These are phyloP conservation scores for Trichoderma sp. DNA, from an alignment of 2,329 filamentous ascomycete genomes.

Conservation along the genomic window DNA sequence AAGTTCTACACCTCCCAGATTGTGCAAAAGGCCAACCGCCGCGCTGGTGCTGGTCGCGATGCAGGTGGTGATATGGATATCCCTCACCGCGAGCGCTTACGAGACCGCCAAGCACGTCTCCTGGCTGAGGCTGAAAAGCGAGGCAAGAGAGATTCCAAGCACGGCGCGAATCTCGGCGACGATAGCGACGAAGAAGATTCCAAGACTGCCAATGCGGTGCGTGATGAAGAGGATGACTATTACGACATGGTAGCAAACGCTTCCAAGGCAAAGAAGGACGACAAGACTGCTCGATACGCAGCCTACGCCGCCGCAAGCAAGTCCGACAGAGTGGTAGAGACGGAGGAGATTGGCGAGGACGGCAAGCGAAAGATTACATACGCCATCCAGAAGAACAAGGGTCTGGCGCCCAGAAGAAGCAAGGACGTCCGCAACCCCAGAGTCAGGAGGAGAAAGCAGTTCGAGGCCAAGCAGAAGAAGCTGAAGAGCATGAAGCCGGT, in stretches of 20 bases:
- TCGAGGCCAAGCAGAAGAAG: slow-evolving; percentile 97
- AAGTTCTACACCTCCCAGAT: slow-evolving; percentile 99
- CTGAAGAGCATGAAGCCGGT: slow-evolving; percentile 81
- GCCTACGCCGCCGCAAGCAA: slow-evolving; percentile 65
- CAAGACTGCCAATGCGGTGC: slow-evolving; percentile 53
- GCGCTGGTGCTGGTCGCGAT: slow-evolving; percentile 71
- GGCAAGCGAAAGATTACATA: slow-evolving; percentile 94
- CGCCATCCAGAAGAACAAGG: slow-evolving; percentile 97
- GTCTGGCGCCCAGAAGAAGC: slow-evolving; percentile 82
- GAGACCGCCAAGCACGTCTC: slow-evolving; percentile 82
- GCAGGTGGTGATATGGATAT: slow-evolving; percentile 81
- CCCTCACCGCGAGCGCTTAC: slow-evolving; percentile 85
- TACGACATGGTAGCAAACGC: slow-evolving; percentile 83
- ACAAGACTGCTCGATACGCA: slow-evolving; percentile 64
- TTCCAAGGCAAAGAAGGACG: slow-evolving; percentile 72
- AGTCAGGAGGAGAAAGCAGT: slow-evolving; percentile 98
- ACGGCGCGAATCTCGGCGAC: slow-evolving; percentile 69
- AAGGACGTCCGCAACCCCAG: slow-evolving; percentile 94
- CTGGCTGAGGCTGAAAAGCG: slow-evolving; percentile 87
- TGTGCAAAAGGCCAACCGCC: slow-evolving; percentile 89
- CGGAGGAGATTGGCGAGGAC: slow-evolving; percentile 74
- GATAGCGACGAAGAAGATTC: slow-evolving; percentile 72
- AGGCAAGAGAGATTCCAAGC: slow-evolving; percentile 66
- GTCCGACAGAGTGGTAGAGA: slow-evolving; percentile 64
- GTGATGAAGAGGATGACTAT: slow-evolving; percentile 72